These are phyloP conservation scores for Pyrenochaeta sp. DNA, from an alignment of 2,329 filamentous ascomycete species.

Conservation along the genomic window DNA sequence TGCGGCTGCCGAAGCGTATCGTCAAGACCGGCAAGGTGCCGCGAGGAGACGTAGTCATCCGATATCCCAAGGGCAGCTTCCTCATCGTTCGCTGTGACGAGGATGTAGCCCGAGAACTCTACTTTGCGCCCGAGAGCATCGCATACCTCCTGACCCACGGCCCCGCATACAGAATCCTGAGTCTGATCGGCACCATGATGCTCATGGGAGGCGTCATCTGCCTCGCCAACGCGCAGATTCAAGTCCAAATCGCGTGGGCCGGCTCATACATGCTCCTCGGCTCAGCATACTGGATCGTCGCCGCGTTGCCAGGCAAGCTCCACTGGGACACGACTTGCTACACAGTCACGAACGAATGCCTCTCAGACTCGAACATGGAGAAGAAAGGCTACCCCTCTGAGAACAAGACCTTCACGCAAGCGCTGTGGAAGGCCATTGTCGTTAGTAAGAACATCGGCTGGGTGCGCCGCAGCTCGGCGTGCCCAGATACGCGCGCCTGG, in stretches of 20 bases:
- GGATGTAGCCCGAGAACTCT: slow-evolving; percentile 58
- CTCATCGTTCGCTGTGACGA: slow-evolving; percentile 60
- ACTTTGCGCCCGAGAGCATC: slow-evolving; percentile 60
- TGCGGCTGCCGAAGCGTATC: slow-evolving; percentile 51
- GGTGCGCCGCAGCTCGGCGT: slow-evolving; percentile 51
- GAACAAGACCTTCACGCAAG: slow-evolving; percentile 54
- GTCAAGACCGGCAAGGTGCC: slow-evolving; percentile 39
- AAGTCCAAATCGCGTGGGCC: slow-evolving; percentile 58
- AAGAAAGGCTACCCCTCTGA: slow-evolving; percentile 41
- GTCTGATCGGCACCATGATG: slow-evolving; percentile 59
- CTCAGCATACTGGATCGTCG: slow-evolving; percentile 59
- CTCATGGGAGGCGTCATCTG: slow-evolving; percentile 62
- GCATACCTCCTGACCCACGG: slow-evolving; percentile 53
- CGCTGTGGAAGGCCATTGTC: slow-evolving; percentile 58
- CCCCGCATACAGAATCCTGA: slow-evolving; percentile 54
- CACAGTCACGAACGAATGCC: slow-evolving; percentile 46
- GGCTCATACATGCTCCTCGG: slow-evolving; percentile 59
- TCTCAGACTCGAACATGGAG: slow-evolving; percentile 43
- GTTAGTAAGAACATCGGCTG: slow-evolving; percentile 54
- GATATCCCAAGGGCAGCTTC: slow-evolving; percentile 60
- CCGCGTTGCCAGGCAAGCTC: slow-evolving; percentile 54
- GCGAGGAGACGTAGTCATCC: slow-evolving; percentile 57
- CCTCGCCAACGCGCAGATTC: slow-evolving; percentile 58
- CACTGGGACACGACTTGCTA: slow-evolving; percentile 60
- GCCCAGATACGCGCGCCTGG: slow-evolving; percentile 53